These are phyloP conservation scores for Albophoma yamanashiensis DNA, from an alignment of 2,329 filamentous ascomycete species.

Conservation along the genomic window DNA sequence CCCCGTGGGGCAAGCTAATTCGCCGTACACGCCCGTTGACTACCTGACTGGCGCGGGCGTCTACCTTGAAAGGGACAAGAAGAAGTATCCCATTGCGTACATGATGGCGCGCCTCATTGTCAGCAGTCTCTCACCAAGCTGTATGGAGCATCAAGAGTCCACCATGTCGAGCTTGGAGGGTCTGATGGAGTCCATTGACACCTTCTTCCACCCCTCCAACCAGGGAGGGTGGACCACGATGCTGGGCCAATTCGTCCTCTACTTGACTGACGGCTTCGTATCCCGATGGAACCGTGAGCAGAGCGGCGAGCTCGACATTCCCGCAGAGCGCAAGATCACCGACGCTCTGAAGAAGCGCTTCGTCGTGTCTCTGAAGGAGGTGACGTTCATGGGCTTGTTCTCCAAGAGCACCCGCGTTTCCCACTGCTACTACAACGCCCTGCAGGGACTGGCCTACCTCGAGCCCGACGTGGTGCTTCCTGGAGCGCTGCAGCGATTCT, in stretches of 20 bases:
- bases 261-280: slow-evolving; percentile 90
- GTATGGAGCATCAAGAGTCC: slow-evolving; percentile 66
- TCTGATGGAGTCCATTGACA: slow-evolving; percentile 88
- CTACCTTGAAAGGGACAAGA: slow-evolving; percentile 83
- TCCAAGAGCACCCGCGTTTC: slow-evolving; percentile 89
- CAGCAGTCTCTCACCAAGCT: slow-evolving; percentile 81
- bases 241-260: slow-evolving; percentile 81
- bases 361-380: slow-evolving; percentile 78
- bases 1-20: slow-evolving; percentile 89
- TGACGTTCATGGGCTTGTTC: slow-evolving; percentile 97
- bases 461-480: slow-evolving; percentile 88
- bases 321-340: slow-evolving; percentile 67
- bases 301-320: slow-evolving; percentile 82
- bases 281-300: slow-evolving; percentile 95
- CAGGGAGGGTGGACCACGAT: slow-evolving; percentile 86
- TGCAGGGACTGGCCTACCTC: slow-evolving; percentile 82
- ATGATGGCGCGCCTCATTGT: slow-evolving; percentile 89
- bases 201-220: slow-evolving; percentile 98
- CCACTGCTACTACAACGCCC: slow-evolving; percentile 79
- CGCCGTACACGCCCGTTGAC: slow-evolving; percentile 81
- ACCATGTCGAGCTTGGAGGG: slow-evolving; percentile 80
- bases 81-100: slow-evolving; percentile 86
- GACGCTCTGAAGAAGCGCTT: slow-evolving; percentile 78
- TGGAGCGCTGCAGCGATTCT: slow-evolving; percentile 89
- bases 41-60: slow-evolving; percentile 72